Evolutionary conservation across 331 rosid species (phyloP), one percentile per base, ranked within the genome.

Genomic region (Telfairia occidentalis): DNA sequence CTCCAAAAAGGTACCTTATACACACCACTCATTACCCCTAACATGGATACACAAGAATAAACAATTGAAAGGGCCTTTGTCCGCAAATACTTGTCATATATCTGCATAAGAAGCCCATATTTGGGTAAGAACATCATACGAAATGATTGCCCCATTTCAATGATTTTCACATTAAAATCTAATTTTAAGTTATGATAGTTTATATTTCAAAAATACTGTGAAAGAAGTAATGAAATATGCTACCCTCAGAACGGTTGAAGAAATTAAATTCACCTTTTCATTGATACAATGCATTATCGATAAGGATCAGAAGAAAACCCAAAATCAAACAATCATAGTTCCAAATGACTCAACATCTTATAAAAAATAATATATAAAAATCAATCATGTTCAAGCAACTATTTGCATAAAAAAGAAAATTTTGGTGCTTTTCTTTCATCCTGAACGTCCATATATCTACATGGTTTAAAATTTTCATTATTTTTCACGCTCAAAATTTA

Each of bases 1-100:
- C 12, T 60, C 67, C 45, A 80, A 80, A 77, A 52, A 78, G 82
- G 80, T 86, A 89, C 98, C 90, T 85, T 81, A 75, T 89, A 91
- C 58, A 91, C 96, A 76, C 98, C 98, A 79, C 92, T 87, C 85
- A 94, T 84, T 34, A 84, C 89, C 84, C 97, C 98, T 83, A 94
- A 83, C 91, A 91, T 75, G 52, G 96, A 84, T 73, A 85, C 78
- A 78, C 97, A 94, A 69, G 92, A 88, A 87, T 94, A 94, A 73
- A 90, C 84, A 85, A 94, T 78, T 64, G 97, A 88, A 82, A 87
- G 82, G 74, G 97, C 88, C 87, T 91, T 94, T 43, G 87, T 75
- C 52, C 87, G 81, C 74, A 87, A 77, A 82, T 87, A 86, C 69
- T 85, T 78, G 75, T 88, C 97, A 79, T 91, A 91, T 38, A 86